These are phyloP conservation scores for Pterulicium gracile DNA, from an alignment of 1,284 basidiomycete species.

Conservation along the genomic window DNA sequence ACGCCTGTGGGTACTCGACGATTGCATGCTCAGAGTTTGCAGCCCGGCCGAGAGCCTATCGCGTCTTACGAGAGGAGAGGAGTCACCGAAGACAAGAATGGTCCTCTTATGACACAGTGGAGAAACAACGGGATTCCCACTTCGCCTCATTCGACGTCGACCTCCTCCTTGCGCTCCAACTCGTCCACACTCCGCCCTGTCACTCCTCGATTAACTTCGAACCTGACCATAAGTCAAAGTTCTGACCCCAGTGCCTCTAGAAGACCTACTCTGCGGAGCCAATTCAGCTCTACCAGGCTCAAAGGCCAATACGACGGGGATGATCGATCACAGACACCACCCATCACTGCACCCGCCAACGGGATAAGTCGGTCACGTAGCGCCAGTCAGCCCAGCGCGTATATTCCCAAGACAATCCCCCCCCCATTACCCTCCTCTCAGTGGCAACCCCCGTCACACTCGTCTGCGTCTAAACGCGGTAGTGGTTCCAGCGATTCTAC, in stretches of 20 bases:
- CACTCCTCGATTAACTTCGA: slow-evolving; percentile 33
- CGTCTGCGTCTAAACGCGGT: slow-evolving; percentile 54
- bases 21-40: slow-evolving; percentile 46
- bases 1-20: slow-evolving; percentile 52
- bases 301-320: slow-evolving; percentile 38
- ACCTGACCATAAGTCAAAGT: slow-evolving; percentile 26
- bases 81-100: slow-evolving; percentile 65
- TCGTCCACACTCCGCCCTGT: slow-evolving; percentile 26
- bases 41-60: slow-evolving; percentile 40
- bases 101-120: slow-evolving; percentile 59
- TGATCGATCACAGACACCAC: slow-evolving; percentile 13
- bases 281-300: slow-evolving; percentile 61
- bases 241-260: slow-evolving; percentile 35
- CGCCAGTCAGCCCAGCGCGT: slow-evolving; percentile 64
- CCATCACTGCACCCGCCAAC: slow-evolving; percentile 17
- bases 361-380: slow-evolving; percentile 50
- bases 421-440: slow-evolving; percentile 48
- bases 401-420: slow-evolving; percentile 42
- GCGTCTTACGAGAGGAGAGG: slow-evolving; percentile 45
- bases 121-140: slow-evolving; percentile 26
- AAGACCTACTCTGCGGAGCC: slow-evolving; percentile 49
- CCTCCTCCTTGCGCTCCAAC: slow-evolving; percentile 15
- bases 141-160: slow-evolving; percentile 17
- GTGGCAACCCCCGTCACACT: slow-evolving; percentile 40
- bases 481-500: slow-evolving; percentile 76